These are phyloP conservation scores for Dryadomyces quercivorus DNA, from an alignment of 2,329 filamentous ascomycete genomes.

Conservation along the genomic window DNA sequence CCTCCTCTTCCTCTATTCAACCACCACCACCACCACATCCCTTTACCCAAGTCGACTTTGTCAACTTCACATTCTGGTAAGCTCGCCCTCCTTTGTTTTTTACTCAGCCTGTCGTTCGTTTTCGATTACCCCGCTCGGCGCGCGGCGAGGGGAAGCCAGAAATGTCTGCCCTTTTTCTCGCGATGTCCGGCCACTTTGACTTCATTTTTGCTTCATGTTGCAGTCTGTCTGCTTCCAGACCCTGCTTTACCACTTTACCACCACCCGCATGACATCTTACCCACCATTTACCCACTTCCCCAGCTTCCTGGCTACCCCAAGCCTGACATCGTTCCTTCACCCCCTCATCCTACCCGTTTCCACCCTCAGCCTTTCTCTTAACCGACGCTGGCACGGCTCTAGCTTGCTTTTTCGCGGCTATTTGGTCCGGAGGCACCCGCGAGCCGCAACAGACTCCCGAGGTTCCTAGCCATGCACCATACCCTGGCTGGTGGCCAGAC, in stretches of 20 bases:
- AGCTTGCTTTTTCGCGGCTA: conserved; percentile 8
- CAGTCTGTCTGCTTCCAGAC: neutral
- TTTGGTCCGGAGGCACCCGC: conserved; percentile 8
- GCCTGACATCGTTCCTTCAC: neutral
- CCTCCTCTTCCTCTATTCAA: neutral
- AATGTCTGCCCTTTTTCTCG: neutral
- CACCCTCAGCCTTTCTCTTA: conserved; percentile 2
- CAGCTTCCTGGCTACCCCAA: neutral
- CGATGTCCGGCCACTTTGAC: neutral
- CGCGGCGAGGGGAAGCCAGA: too few species aligned
- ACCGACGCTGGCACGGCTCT: conserved; percentile 2
- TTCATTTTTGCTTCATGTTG: neutral
- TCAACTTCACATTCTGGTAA: neutral
- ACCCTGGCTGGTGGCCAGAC: neutral
- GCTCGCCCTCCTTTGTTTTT: neutral
- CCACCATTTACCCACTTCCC: conserved; percentile 1
- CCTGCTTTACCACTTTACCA: neutral
- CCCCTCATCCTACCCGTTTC: neutral
- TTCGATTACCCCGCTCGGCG: neutral
- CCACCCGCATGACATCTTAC: neutral
- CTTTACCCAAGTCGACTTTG: neutral
- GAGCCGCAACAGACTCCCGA: conserved; percentile 5
- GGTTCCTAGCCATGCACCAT: neutral
- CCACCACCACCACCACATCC: neutral
- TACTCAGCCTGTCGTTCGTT: neutral